Conservation (phyloP, 805 yeast genomes). For the Saturnispora besseyi region DNA sequence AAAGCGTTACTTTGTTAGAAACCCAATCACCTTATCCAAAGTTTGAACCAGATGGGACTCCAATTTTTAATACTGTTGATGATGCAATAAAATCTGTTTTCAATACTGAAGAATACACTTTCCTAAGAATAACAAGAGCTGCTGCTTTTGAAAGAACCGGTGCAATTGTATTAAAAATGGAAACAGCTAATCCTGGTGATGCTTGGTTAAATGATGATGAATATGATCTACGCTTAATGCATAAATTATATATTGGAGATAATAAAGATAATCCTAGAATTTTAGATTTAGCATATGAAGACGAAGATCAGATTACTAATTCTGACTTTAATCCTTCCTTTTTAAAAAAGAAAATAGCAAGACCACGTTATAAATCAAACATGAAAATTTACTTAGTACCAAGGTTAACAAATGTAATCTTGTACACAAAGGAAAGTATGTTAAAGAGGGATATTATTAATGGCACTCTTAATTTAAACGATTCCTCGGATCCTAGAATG, state of each 20-base stretch:
- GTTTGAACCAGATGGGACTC: constrained; percentile 6
- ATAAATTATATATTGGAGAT: constrained; percentile 3
- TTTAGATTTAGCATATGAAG: constrained; percentile 12
- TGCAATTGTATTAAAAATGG: constrained; percentile 42
- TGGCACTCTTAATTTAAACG: constrained; percentile 35
- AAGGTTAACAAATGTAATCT: constrained; percentile 28
- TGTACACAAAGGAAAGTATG: constrained; percentile 43
- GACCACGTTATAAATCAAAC: constrained; percentile 54
- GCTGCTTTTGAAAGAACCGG: constrained; percentile 46
- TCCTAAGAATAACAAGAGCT: constrained; percentile 45
- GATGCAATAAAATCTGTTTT: constrained; percentile 39
- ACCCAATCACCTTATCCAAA: background rate
- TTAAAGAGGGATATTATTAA: constrained; percentile 43
- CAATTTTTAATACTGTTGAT: constrained; percentile 29
- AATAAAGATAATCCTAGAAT: background rate
- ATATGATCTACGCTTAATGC: constrained; percentile 16
- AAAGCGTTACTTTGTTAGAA: constrained; percentile 15
- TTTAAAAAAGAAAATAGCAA: constrained; percentile 47
- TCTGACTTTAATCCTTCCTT: constrained; percentile 27
- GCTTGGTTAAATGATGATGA: constrained; percentile 41
- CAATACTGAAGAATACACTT: constrained; percentile 33
- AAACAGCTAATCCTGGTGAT: constrained; percentile 48
- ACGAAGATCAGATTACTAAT: constrained; percentile 33
- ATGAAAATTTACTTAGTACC: constrained; percentile 56
- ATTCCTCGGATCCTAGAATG: constrained; percentile 14